Evolutionary conservation across 2,329 filamentous ascomycete species (phyloP), one percentile per base, ranked within the genome.

Genomic region (Ciborinia camelliae): DNA sequence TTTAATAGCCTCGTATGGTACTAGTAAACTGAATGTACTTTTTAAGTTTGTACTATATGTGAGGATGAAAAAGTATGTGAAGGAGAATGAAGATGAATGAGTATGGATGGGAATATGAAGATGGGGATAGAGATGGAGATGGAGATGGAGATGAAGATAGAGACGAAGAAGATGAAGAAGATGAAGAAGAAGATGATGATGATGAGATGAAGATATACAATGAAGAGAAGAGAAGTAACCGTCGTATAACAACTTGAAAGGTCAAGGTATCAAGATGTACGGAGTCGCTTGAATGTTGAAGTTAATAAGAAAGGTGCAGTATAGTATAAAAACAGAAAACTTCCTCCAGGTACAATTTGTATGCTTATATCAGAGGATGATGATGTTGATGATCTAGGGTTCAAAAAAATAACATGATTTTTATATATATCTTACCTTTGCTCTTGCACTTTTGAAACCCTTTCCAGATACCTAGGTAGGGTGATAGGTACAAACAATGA

Each of bases 1-100:
- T 45, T 35, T 20, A 23, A 47, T n/a, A 35, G 41, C 26, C 41
- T 57, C 59, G 45, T 51, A 62, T 37, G 45, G 54, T n/a, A 54
- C 14, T n/a, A 45, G 12, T 12, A 45, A 47, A 47, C 20, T 45
- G n/a, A 35, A 37, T 59, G 23, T 30, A 28, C 47, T 35, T 20
- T 59, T 59, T 47, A 32, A 23, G 41, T 26, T 26, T 35, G 55
- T 14, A 58, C 28, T 37, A 54, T 39, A 23, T 37, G 59, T 35
- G 55, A 59, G 30, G 41, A 20, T 26, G n/a, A 26, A 12, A 43
- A 58, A 53, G 51, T 53, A 53, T 20, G 30, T 35, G 51, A 30
- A 28, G 28, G 26, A 32, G 28, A 32, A 30, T 10, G 35, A 26
- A 14, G n/a, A 7, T 28, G 12, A 18, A 20, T 43, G 41, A 1